Evolutionary conservation across 176 grass and related monocot genomes (phyloP).

Genomic region (Ampelocalamus luodianensis): DNA sequence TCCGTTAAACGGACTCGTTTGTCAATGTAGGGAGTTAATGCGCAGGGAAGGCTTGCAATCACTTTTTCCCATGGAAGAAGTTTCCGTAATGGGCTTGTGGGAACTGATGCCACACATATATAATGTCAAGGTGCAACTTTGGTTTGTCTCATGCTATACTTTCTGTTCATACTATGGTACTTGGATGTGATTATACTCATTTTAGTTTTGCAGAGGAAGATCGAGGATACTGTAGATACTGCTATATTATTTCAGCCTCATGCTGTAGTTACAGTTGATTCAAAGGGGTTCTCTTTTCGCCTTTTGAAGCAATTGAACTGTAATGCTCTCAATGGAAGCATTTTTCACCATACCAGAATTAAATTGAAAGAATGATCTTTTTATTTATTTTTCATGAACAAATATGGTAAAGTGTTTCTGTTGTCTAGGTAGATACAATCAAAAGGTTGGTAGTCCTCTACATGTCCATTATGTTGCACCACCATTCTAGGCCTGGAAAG

Average conservation of each 20-base stretch:
- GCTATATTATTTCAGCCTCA: slow-evolving; percentile 78
- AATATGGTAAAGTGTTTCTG: slow-evolving; percentile 35
- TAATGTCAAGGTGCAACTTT: slow-evolving; percentile 68
- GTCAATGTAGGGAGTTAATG: slow-evolving; percentile 67
- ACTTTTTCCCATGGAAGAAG: slow-evolving; percentile 94
- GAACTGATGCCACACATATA: slow-evolving; percentile 82
- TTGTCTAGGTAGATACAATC: slow-evolving; percentile 61
- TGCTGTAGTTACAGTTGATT: slow-evolving; percentile 88
- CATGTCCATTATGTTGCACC: slow-evolving; percentile 95
- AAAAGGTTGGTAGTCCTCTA: slow-evolving; percentile 46
- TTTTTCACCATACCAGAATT: slow-evolving; percentile 14
- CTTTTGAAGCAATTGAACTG: slow-evolving; percentile 75
- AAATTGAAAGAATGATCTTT: neutral
- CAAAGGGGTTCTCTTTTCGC: slow-evolving; percentile 92
- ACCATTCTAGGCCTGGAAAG: slow-evolving; percentile 99
- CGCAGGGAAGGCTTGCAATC: slow-evolving; percentile 71
- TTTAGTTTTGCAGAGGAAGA: slow-evolving; percentile 63
- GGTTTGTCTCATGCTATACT: slow-evolving; percentile 37
- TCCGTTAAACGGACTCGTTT: slow-evolving; percentile 2
- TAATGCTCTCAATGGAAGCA: slow-evolving; percentile 34
- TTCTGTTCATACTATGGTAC: slow-evolving; percentile 28
- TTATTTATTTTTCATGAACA: neutral
- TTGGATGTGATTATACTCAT: slow-evolving; percentile 26
- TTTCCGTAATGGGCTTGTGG: slow-evolving; percentile 96
- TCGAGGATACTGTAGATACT: slow-evolving; percentile 60